phyloP scores from a whole-genome alignment of 306 rosid genomes.

The Cajanus cajan region DNA sequence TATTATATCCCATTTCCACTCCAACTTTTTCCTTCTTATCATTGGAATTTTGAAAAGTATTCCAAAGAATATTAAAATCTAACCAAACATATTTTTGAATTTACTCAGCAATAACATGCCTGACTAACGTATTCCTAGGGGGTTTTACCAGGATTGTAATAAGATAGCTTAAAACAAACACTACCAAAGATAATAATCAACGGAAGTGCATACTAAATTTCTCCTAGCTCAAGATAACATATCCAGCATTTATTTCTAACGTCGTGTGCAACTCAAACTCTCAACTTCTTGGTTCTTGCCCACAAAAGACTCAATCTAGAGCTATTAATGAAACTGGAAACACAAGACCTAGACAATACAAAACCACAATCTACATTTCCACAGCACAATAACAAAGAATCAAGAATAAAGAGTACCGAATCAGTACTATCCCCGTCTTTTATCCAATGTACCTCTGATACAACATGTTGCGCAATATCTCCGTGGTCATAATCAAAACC shows the following conservation, averaged over 20 bases:
- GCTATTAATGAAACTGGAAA: not conserved
- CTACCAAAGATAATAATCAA: not conserved
- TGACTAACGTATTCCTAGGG: not conserved
- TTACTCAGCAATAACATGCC: not conserved
- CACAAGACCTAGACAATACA: not conserved
- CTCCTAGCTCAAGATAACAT: conserved; percentile 13
- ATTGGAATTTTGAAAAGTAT: not conserved
- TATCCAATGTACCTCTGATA: conserved; percentile 71
- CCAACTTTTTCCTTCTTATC: not conserved
- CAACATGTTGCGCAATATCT: conserved; percentile 96
- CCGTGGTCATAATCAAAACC: conserved; percentile 94
- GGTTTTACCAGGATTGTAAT: not conserved
- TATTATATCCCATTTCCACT: not conserved
- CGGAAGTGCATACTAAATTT: not conserved
- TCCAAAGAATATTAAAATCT: not conserved
- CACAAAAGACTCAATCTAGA: not conserved
- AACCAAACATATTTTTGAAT: not conserved
- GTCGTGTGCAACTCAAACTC: not conserved
- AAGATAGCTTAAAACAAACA: not conserved
- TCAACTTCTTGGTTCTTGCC: not conserved
- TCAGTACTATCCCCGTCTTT: not conserved
- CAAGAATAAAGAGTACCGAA: no score
- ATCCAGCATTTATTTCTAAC: not conserved
- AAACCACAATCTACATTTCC: not conserved
- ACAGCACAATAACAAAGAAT: not conserved